Evolutionary conservation across 2,329 filamentous ascomycete species (phyloP).

Genomic region (Podosphaera aphanis): DNA sequence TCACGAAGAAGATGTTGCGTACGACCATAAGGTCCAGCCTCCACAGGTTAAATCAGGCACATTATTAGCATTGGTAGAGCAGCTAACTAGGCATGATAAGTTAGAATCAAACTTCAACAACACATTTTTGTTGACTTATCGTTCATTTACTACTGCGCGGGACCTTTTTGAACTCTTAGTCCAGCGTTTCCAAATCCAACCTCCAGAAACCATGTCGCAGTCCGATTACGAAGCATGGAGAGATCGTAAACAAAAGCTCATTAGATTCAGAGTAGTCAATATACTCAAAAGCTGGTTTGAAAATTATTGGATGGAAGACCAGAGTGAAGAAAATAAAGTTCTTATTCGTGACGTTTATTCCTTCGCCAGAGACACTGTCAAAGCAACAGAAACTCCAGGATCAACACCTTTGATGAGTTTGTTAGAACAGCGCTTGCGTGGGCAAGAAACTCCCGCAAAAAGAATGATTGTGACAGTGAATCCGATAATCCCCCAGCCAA

Average conservation of each 20-base stretch:
- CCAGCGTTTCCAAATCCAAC: conserved; percentile 77
- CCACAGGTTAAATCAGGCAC: conserved; percentile 74
- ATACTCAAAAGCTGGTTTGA: conserved; percentile 98
- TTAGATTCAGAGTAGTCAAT: conserved; percentile 88
- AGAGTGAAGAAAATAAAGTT: conserved; percentile 59
- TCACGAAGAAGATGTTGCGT: conserved; percentile 69
- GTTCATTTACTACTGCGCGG: conserved; percentile 74
- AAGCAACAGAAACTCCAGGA: conserved; percentile 79
- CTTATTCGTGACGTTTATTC: conserved; percentile 72
- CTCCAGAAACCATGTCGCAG: conserved; percentile 54
- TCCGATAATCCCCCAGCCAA: conserved; percentile 61
- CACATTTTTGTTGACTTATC: conserved; percentile 89
- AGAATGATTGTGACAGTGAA: conserved; percentile 70
- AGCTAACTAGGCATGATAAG: conserved; percentile 86
- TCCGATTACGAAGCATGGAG: conserved; percentile 70
- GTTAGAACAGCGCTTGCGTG: conserved; percentile 68
- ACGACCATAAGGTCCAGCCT: conserved; percentile 58
- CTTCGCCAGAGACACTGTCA: conserved; percentile 80
- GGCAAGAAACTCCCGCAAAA: conserved; percentile 69
- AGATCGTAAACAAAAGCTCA: conserved; percentile 85
- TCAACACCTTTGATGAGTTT: conserved; percentile 65
- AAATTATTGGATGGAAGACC: conserved; percentile 95
- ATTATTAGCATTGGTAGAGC: conserved; percentile 70
- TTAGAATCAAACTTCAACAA: conserved; percentile 90
- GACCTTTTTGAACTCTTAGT: conserved; percentile 87